Evolutionary conservation across 192 early-diverging fungal genomes (phyloP).

Genomic region (Oehlia diaphana): DNA sequence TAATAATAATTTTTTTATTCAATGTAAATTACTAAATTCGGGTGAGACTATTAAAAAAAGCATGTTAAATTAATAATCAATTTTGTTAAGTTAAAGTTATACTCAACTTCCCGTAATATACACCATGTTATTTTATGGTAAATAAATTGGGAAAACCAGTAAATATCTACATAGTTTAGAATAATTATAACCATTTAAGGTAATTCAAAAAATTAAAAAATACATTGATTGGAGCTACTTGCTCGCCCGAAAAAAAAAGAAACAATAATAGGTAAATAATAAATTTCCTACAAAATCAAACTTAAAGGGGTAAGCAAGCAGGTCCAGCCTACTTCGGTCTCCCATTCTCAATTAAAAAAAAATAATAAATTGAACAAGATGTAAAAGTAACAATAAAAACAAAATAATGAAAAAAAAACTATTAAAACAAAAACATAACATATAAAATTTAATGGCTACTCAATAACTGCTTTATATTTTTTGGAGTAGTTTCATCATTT

Average conservation of each 20-base stretch:
- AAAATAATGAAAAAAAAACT: not conserved
- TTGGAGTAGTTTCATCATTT: slow-evolving; percentile 78
- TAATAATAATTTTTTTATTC: not conserved
- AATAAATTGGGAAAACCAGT: not conserved
- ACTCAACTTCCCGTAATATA: not conserved
- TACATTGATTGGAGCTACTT: not conserved
- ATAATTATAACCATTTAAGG: not conserved
- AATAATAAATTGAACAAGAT: not conserved
- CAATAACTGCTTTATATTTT: slow-evolving; percentile 50
- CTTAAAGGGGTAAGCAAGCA: not conserved
- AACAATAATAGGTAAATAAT: not conserved
- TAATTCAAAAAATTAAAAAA: not conserved
- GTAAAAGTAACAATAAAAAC: not conserved
- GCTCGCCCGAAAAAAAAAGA: not conserved
- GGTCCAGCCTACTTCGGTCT: slow-evolving; percentile 17
- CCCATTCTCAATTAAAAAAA: not conserved
- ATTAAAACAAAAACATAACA: not conserved
- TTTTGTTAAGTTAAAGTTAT: not conserved
- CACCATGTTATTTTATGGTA: not conserved
- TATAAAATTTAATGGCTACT: slow-evolving; percentile 21
- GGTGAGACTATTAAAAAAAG: not conserved
- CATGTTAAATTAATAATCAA: not conserved
- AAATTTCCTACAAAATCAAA: too few species aligned
- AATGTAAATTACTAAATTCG: not conserved
- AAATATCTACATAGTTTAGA: not conserved